Percentiles rank a stretch among this genome's conserved stretches.
phyloP scores from a whole-genome alignment of 1,284 basidiomycete genomes.

The Tilletia walkeri region DNA sequence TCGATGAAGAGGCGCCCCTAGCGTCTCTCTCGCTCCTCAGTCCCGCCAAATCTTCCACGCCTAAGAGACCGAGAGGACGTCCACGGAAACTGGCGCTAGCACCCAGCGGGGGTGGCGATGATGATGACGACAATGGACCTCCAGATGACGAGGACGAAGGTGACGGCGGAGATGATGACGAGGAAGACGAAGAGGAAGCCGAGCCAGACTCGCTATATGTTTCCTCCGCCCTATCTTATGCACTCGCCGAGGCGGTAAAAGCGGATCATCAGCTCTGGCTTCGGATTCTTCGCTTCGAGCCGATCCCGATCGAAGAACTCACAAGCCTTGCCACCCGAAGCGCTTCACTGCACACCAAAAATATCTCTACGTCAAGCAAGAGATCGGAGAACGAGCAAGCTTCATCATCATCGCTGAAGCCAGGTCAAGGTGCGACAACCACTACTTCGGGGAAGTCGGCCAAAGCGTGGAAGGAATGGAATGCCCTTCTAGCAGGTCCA shows the following conservation, averaged over 20 bases:
- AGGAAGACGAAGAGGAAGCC: background rate
- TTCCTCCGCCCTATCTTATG: background rate
- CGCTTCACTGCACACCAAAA: background rate
- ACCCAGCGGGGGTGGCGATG: background rate
- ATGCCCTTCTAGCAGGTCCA: background rate
- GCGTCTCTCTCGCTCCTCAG: slow-evolving; percentile 1
- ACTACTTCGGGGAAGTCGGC: background rate
- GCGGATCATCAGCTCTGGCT: slow-evolving; percentile 5
- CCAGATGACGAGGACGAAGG: background rate
- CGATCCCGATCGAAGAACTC: slow-evolving; percentile 13
- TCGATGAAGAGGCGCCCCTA: background rate
- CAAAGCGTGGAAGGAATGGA: slow-evolving; percentile 14
- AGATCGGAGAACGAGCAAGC: too few species aligned
- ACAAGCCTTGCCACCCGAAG: background rate
- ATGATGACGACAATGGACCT: background rate
- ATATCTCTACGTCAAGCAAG: background rate
- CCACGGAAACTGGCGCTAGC: background rate
- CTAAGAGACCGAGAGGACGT: slow-evolving; percentile 1
- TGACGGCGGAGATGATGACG: background rate
- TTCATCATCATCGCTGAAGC: background rate
- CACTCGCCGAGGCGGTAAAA: background rate
- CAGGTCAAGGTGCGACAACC: background rate
- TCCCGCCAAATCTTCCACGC: background rate
- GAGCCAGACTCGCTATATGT: slow-evolving; percentile 8
- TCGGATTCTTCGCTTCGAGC: slow-evolving; percentile 10